phyloP scores from a whole-genome alignment of 2,329 filamentous ascomycete species.

The Plectosphaerella cucumerina region DNA sequence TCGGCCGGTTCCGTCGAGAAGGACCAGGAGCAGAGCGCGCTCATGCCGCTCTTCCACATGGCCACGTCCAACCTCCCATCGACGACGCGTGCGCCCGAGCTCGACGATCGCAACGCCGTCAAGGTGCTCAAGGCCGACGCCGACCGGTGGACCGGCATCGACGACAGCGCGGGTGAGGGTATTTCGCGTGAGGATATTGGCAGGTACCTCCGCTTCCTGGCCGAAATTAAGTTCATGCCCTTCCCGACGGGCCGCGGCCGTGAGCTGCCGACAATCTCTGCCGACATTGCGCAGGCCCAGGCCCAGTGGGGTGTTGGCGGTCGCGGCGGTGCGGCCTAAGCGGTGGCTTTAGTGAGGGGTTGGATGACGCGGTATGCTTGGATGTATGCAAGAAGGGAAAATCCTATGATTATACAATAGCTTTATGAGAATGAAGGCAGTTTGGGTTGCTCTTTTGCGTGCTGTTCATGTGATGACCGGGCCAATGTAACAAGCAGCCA shows the following conservation, averaged over 20 bases:
- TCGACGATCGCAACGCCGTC: conserved; percentile 65
- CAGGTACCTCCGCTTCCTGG: conserved; percentile 18
- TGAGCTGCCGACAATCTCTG: conserved; percentile 17
- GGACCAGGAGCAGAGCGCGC: conserved; percentile 25
- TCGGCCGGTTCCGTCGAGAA: conserved; percentile 43
- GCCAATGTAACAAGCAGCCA: too few relatives aligned
- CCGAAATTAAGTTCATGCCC: conserved; percentile 22
- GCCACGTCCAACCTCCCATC: conserved; percentile 63
- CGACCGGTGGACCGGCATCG: conserved; percentile 52
- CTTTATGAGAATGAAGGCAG: too few relatives aligned
- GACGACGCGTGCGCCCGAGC: conserved; percentile 66
- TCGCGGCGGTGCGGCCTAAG: conserved; percentile 2
- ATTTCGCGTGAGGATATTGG: conserved; percentile 20
- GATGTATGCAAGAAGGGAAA: too few relatives aligned
- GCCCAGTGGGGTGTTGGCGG: conserved; percentile 18
- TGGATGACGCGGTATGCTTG: too few relatives aligned
- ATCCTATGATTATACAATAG: too few relatives aligned
- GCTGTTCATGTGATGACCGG: neutral
- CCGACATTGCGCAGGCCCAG: conserved; percentile 14
- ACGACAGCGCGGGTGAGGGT: conserved; percentile 44
- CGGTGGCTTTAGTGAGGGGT: too few relatives aligned
- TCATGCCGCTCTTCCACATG: conserved; percentile 67
- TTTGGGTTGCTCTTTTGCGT: too few relatives aligned
- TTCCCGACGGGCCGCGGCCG: conserved; percentile 21
- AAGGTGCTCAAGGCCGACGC: conserved; percentile 55